Evolutionary conservation across 1,284 basidiomycete genomes (phyloP).

Genomic region (Malassezia arunalokei): DNA sequence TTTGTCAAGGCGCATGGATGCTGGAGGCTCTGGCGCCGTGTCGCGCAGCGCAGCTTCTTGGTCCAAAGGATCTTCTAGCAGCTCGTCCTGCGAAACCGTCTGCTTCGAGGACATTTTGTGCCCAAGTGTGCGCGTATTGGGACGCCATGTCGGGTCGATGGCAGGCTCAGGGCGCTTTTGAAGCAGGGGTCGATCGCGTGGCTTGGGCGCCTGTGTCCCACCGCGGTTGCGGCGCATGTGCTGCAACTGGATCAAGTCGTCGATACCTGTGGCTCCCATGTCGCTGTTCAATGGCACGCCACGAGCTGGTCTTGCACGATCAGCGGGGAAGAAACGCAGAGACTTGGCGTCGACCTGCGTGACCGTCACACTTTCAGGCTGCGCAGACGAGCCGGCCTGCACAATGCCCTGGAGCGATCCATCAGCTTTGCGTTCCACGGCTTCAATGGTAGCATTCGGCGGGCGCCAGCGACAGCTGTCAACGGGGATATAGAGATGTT

Average conservation of each 20-base stretch:
- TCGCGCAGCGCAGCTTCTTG: neutral
- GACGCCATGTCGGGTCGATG: neutral
- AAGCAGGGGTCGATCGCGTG: neutral
- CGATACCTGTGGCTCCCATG: conserved; percentile 34
- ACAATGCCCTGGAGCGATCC: conserved; percentile 5
- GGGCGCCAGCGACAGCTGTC: conserved; percentile 32
- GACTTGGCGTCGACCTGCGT: conserved; percentile 13
- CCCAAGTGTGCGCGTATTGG: conserved; percentile 2
- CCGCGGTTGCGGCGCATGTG: conserved; percentile 6
- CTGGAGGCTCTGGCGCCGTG: neutral
- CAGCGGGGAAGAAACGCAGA: conserved; percentile 23
- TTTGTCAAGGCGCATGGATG: conserved; percentile 19
- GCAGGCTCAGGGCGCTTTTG: neutral
- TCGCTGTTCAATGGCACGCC: conserved; percentile 11
- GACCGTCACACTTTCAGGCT: neutral
- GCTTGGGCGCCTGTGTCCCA: neutral
- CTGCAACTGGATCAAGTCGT: conserved; percentile 26
- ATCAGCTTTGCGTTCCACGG: conserved; percentile 7
- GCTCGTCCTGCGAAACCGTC: neutral
- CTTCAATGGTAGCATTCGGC: conserved; percentile 24
- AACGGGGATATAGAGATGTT: conserved; percentile 37
- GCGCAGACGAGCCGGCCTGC: neutral
- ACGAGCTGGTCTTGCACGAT: neutral
- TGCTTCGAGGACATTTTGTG: neutral
- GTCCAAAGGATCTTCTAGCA: neutral